Evolutionary conservation across 352 stramenopile species (phyloP).

Genomic region (Lagenidium sp.): DNA sequence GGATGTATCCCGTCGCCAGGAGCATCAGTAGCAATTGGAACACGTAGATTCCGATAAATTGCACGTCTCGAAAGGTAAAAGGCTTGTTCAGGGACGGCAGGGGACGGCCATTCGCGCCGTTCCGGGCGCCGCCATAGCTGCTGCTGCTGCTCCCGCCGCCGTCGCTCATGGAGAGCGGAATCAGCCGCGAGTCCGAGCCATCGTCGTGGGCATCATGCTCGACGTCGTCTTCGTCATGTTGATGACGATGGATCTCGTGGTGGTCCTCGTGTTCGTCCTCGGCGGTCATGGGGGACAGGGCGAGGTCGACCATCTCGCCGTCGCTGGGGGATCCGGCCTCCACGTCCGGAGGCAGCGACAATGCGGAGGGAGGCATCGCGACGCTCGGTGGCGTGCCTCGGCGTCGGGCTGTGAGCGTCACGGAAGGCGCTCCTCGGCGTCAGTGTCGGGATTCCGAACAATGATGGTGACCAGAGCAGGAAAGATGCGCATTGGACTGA

Average conservation of each 20-base stretch:
- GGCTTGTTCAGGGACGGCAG: constrained; percentile 52
- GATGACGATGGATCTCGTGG: background rate
- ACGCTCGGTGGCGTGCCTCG: too few relatives aligned
- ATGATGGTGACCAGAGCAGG: too few relatives aligned
- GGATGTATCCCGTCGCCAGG: constrained; percentile 30
- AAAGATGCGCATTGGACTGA: too few relatives aligned
- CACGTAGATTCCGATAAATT: constrained; percentile 36
- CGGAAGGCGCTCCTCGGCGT: too few relatives aligned
- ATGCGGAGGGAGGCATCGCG: too few relatives aligned
- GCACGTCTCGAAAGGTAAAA: constrained; percentile 49
- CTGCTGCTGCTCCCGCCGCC: constrained; percentile 35
- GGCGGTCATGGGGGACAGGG: constrained; percentile 28
- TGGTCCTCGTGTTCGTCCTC: background rate
- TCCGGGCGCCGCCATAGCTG: constrained; percentile 18
- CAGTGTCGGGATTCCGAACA: too few relatives aligned
- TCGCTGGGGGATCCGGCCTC: too few relatives aligned
- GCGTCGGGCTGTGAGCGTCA: too few relatives aligned
- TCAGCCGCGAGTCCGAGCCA: constrained; percentile 31
- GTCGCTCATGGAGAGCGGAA: constrained; percentile 64
- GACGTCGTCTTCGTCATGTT: background rate
- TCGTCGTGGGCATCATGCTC: too few relatives aligned
- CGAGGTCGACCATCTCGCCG: constrained; percentile 44
- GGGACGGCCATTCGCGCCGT: constrained; percentile 33
- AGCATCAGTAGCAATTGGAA: constrained; percentile 46
- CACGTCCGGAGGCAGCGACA: too few relatives aligned